Base-by-base conservation (phyloP, 2,329 filamentous ascomycete genomes). In the Hypoxylon sp. region DNA sequence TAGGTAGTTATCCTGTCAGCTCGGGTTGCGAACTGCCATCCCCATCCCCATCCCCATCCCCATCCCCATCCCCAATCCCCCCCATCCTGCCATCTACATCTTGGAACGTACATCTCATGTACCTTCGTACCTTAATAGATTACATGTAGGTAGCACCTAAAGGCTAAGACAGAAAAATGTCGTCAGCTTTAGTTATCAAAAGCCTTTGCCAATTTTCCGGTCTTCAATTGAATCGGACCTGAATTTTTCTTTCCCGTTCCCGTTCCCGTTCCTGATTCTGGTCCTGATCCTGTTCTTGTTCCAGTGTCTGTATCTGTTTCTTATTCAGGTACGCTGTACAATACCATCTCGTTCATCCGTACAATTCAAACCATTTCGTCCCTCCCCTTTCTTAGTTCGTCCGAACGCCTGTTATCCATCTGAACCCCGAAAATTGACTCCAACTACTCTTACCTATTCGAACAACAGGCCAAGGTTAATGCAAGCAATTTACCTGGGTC, bases 151-250 rank as follows among this genome's bases (percentile, higher is more conserved):
- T n/a, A 41, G 37, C 17, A 28, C 43, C 20, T 46, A 22, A 24
- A 46, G 17, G 22, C 19, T 28, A 48, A 66, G 13, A 66, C 44
- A 56, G 20, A 28, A 34, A 37, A 59, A 61, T 64, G 60, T 66
- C 64, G 62, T 64, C 57, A 64, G 62, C 59, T 63, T 60, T 54
- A 60, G 56, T 56, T 63, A 55, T 60, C 49, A 61, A 48, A 20
- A 26, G 55, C 48, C 60, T 53, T 50, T 66, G 59, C 60, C 59
- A 60, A 53, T 63, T 66, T 63, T 51, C 52, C 49, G 32, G 37
- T 10, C 37, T 57, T 51, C 47, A 55, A 53, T 56, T 59, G 55
- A 55, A 34, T 44, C 53, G 32, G 24, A 65, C 34, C 51, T 54
- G 51, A 59, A n/a, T n/a, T 48, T 41, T 44, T n/a, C 6, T n/a